phyloP scores from a whole-genome alignment of 352 stramenopile species.

The Phytophthora pseudosyringae region DNA sequence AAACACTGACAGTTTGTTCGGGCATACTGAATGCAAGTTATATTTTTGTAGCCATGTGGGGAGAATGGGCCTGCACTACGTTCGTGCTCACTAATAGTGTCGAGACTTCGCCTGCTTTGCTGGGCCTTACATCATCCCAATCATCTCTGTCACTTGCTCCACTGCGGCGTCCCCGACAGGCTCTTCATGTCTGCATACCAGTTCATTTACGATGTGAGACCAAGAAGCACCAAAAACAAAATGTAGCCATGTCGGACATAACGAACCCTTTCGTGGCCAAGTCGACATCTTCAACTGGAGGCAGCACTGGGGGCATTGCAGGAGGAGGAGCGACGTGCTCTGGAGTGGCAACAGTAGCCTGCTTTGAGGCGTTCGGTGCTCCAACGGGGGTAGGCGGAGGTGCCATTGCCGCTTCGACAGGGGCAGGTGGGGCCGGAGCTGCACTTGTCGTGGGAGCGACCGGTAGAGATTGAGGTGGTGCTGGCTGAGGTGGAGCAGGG shows the following conservation, averaged over 20 bases:
- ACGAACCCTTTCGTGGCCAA: constrained; percentile 38
- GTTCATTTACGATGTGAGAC: constrained; percentile 4
- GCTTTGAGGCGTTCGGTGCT: constrained; percentile 30
- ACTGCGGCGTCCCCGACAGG: constrained; percentile 24
- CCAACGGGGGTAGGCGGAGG: constrained; percentile 33
- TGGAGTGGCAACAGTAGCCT: constrained; percentile 34
- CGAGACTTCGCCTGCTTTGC: too few species aligned
- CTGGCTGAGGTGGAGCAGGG: constrained; percentile 4
- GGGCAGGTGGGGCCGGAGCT: constrained; percentile 2
- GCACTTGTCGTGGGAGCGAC: constrained; percentile 12
- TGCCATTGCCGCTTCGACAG: not conserved
- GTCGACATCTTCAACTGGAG: constrained; percentile 21
- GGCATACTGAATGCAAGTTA: constrained; percentile 26
- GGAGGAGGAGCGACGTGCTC: constrained; percentile 36
- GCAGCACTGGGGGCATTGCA: constrained; percentile 17
- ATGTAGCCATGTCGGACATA: constrained; percentile 22
- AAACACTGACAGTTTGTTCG: too few species aligned
- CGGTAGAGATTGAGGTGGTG: constrained; percentile 15
- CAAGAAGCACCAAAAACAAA: constrained; percentile 10
- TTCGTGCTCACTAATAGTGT: too few species aligned
- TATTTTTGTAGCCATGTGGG: constrained; percentile 30
- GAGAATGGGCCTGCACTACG: not conserved
- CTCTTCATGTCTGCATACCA: constrained; percentile 16
- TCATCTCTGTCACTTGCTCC: constrained; percentile 43
- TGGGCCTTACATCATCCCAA: constrained; percentile 42